Percentiles rank a stretch among this genome's conserved stretches.
These are phyloP conservation scores for Reutealis trisperma DNA, from an alignment of 345 rosid species.

Conservation along the genomic window DNA sequence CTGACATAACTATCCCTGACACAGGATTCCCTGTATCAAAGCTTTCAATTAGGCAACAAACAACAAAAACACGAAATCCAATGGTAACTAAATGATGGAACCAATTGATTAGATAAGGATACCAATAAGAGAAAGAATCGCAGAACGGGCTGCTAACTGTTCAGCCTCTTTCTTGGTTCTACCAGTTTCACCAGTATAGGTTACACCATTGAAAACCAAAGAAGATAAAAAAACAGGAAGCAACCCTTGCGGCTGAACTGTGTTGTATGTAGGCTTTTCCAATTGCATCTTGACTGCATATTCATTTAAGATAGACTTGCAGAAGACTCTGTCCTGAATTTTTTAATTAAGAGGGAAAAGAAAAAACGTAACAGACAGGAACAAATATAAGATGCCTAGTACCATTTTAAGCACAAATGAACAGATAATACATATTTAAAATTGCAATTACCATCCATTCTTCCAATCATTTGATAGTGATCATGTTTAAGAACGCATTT, in stretches of 20 bases:
- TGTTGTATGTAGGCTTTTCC: conserved; percentile 34
- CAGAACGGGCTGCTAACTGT: conserved; percentile 48
- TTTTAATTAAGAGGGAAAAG: neutral
- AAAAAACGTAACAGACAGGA: too few relatives aligned
- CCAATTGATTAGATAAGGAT: neutral
- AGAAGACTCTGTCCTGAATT: conserved; percentile 35
- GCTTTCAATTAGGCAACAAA: neutral
- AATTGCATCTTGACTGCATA: conserved; percentile 41
- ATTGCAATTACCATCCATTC: too few relatives aligned
- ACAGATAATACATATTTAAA: neutral
- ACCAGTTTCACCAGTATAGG: conserved; percentile 33
- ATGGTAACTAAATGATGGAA: neutral
- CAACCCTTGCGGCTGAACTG: conserved; percentile 20
- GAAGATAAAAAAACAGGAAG: conserved; percentile 36
- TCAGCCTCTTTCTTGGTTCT: conserved; percentile 56
- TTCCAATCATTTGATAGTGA: neutral
- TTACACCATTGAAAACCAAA: conserved; percentile 34
- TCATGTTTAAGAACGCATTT: neutral
- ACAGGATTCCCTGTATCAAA: conserved; percentile 25
- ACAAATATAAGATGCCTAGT: neutral
- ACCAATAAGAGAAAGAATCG: conserved; percentile 43
- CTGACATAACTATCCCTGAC: conserved; percentile 21
- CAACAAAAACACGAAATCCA: neutral
- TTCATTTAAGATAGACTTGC: conserved; percentile 54
- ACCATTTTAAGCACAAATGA: neutral